Base-by-base conservation (phyloP, 768 basidiomycete species). In the Suillus alpinus region DNA sequence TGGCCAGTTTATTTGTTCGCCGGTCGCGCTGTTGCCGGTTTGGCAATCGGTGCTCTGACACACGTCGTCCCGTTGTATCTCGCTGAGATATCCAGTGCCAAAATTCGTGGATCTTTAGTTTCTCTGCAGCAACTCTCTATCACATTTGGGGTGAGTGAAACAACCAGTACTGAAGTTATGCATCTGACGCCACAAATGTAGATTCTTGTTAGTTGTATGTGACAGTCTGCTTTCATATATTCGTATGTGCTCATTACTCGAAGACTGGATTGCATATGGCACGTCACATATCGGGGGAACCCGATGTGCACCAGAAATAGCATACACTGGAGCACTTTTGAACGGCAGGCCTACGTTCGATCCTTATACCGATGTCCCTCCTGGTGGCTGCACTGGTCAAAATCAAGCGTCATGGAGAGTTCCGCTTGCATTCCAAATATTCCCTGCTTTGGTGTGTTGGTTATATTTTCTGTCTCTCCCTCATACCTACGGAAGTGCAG, bases 11-110 rank as follows among this genome's bases (percentile, higher is more conserved):
- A 71, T 53, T 66, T 73, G 16, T 73, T 73, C 65, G 63, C 67
- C 47, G 61, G 76, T 56, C 64, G 76, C 60, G 67, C 73, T 31
- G 66, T 68, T 16, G 61, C 62, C 2, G 67, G 65, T 37, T 44
- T 64, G 16, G 56, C 65, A 9, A 61, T 67, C 1, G 67, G 70
- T 40, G 64, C 64, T 34, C 41, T 69, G 59, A 69, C 68, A 13
- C 66, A 67, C 18, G 66, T 68, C 40, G 57, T 74, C 26, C 68
- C 67, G 18, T 76, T 76, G 66, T 77, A 77, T 52, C 57, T 76
- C 61, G 76, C 75, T 46, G 76, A 77, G 64, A 77, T 77, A 32
- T 76, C 76, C 2, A 76, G 72, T n/a, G 68, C 73, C 10, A 76
- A 76, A 20, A 61, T 76, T 31, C 74, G 76, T 50, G 76, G 76